phyloP scores from a whole-genome alignment of 345 rosid genomes.

The Geranium rotundifolium region DNA sequence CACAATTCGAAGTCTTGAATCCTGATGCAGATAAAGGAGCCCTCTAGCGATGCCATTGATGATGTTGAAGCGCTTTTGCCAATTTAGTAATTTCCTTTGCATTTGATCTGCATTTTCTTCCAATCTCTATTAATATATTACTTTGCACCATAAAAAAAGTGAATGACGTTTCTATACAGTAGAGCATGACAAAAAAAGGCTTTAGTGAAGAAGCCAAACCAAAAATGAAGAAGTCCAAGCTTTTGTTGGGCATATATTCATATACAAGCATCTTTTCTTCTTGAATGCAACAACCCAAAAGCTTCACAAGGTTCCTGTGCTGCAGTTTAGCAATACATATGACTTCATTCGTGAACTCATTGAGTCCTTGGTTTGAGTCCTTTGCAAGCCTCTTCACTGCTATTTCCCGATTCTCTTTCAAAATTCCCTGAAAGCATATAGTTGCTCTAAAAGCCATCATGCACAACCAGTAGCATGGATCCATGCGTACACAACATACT shows the following conservation, averaged over 20 bases:
- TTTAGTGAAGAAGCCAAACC: neutral
- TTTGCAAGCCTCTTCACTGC: constrained; percentile 31
- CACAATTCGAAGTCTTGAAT: constrained; percentile 26
- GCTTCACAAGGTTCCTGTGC: constrained; percentile 24
- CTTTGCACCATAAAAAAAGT: neutral
- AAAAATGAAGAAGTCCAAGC: constrained; percentile 11
- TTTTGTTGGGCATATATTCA: constrained; percentile 23
- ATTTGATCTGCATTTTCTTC: neutral
- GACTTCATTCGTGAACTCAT: constrained; percentile 23
- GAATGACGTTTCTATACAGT: neutral
- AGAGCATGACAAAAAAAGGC: neutral
- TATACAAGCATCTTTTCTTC: constrained; percentile 19
- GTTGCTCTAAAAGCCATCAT: too few relatives aligned
- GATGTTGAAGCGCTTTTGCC: constrained; percentile 22
- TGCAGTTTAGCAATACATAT: constrained; percentile 20
- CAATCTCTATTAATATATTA: neutral
- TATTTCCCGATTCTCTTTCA: constrained; percentile 23
- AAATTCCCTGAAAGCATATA: constrained; percentile 15
- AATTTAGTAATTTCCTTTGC: constrained; percentile 13
- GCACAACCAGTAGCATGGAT: neutral
- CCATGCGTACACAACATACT: neutral
- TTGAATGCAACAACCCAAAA: constrained; percentile 21
- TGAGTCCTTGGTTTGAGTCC: constrained; percentile 8
- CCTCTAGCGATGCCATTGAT: constrained; percentile 30
- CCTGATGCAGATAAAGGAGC: constrained; percentile 36